These are phyloP conservation scores for Cymodocea nodosa DNA, from an alignment of 116 monocot genomes.

Conservation along the genomic window DNA sequence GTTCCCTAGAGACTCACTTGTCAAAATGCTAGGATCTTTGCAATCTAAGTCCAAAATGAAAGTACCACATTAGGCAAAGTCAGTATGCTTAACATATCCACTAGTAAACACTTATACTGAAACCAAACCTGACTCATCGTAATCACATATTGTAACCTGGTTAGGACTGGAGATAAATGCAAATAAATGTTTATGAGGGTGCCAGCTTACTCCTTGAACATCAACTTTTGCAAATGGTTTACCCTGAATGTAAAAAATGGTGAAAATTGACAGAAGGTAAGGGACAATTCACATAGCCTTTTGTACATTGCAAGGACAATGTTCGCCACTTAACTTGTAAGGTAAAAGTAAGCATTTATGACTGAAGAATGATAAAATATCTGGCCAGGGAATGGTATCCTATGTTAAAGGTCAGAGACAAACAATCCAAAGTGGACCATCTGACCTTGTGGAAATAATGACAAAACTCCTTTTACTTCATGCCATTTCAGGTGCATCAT, in stretches of 20 bases:
- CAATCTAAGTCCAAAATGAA: constrained; percentile 27
- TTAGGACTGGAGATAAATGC: constrained; percentile 89
- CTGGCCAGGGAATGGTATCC: too few species aligned
- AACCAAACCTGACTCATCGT: constrained; percentile 69
- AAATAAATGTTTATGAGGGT: constrained; percentile 65
- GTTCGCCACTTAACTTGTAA: too few species aligned
- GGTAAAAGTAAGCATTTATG: too few species aligned
- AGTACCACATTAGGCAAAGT: not conserved
- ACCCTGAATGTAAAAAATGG: constrained; percentile 18
- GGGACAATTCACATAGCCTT: too few species aligned
- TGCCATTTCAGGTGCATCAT: too few species aligned
- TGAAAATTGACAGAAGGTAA: not conserved
- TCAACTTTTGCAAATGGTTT: constrained; percentile 33
- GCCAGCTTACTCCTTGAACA: constrained; percentile 65
- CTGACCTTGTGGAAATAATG: too few species aligned
- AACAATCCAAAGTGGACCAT: too few species aligned
- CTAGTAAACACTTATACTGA: not conserved
- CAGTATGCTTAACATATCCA: not conserved
- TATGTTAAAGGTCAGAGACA: too few species aligned
- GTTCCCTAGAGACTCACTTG: constrained; percentile 61
- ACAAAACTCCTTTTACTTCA: too few species aligned
- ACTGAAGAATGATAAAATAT: too few species aligned
- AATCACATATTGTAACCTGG: constrained; percentile 72
- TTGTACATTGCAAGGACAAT: too few species aligned
- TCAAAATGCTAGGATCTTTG: constrained; percentile 68